A percentile compares a stretch with the other conserved stretches of the same genome.
These are phyloP conservation scores for Arachnomyces sp. DNA, from an alignment of 2,329 filamentous ascomycete genomes.

Conservation along the genomic window DNA sequence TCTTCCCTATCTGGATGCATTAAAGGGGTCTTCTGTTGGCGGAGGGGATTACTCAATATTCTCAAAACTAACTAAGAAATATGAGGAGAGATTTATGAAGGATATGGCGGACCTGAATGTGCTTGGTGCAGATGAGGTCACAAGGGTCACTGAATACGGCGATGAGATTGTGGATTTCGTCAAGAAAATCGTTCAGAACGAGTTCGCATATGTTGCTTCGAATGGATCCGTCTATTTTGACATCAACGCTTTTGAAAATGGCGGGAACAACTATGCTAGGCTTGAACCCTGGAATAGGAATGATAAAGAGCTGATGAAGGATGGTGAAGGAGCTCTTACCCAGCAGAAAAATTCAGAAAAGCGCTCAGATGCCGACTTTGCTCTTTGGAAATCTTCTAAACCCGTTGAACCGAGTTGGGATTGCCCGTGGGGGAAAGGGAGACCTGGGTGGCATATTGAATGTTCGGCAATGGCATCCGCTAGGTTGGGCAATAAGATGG, in stretches of 20 bases:
- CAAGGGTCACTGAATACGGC: slow-evolving; percentile 87
- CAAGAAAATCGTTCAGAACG: slow-evolving; percentile 71
- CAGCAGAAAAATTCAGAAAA: slow-evolving; percentile 57
- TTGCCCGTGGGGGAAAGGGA: slow-evolving; percentile 77
- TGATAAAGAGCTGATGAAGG: slow-evolving; percentile 73
- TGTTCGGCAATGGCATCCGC: slow-evolving; percentile 94
- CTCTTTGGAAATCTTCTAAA: slow-evolving; percentile 88
- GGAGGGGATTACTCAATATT: slow-evolving; percentile 67
- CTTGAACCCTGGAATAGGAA: slow-evolving; percentile 79
- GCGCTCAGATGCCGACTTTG: slow-evolving; percentile 74
- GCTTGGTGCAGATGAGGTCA: slow-evolving; percentile 70
- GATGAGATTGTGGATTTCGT: slow-evolving; percentile 82
- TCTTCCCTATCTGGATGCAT: slow-evolving; percentile 69
- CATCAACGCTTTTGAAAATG: slow-evolving; percentile 74
- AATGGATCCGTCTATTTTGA: slow-evolving; percentile 94
- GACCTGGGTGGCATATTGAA: slow-evolving; percentile 95
- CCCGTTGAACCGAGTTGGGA: slow-evolving; percentile 86
- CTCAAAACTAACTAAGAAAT: slow-evolving; percentile 74
- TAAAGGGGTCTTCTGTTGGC: slow-evolving; percentile 50
- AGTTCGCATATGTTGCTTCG: slow-evolving; percentile 67
- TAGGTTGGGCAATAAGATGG: slow-evolving; percentile 74
- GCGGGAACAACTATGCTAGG: slow-evolving; percentile 76
- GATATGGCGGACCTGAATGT: slow-evolving; percentile 87
- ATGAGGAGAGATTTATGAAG: slow-evolving; percentile 78
- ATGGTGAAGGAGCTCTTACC: slow-evolving; percentile 77